Evolutionary conservation across 2,329 filamentous ascomycete genomes (phyloP).

Genomic region (Colletotrichum sp.): DNA sequence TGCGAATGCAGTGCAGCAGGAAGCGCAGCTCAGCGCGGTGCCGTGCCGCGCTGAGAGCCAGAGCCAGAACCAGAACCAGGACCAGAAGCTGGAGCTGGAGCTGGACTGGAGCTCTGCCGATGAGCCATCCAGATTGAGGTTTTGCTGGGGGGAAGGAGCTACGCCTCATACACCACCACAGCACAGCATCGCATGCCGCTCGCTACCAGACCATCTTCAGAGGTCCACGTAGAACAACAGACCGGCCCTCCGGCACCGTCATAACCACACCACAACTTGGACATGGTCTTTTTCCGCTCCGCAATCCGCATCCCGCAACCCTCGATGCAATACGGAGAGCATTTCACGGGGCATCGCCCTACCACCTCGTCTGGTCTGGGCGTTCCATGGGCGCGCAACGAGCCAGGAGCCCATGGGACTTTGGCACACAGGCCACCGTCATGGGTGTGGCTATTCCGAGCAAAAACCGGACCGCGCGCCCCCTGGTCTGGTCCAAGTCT

Average conservation of each 20-base stretch:
- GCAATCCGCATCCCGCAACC: neutral
- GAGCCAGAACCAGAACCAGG: neutral
- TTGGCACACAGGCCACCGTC: neutral
- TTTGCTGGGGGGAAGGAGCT: neutral
- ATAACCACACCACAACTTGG: neutral
- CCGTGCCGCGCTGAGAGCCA: neutral
- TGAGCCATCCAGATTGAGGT: neutral
- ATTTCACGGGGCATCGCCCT: neutral
- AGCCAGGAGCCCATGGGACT: neutral
- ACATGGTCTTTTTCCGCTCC: neutral
- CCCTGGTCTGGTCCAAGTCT: neutral
- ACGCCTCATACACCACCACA: neutral
- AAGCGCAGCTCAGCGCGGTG: neutral
- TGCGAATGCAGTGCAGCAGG: neutral
- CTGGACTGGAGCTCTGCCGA: neutral
- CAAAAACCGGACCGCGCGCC: neutral
- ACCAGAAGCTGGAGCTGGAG: neutral
- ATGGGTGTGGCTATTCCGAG: constrained; percentile 12
- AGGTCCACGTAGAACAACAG: neutral
- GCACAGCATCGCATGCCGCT: neutral
- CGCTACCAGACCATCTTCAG: neutral
- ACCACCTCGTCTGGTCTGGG: neutral
- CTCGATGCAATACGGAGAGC: neutral
- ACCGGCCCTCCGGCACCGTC: neutral
- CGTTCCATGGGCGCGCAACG: neutral